Conservation (phyloP, 345 rosid genomes). For the Sisymbrium irio region DNA sequence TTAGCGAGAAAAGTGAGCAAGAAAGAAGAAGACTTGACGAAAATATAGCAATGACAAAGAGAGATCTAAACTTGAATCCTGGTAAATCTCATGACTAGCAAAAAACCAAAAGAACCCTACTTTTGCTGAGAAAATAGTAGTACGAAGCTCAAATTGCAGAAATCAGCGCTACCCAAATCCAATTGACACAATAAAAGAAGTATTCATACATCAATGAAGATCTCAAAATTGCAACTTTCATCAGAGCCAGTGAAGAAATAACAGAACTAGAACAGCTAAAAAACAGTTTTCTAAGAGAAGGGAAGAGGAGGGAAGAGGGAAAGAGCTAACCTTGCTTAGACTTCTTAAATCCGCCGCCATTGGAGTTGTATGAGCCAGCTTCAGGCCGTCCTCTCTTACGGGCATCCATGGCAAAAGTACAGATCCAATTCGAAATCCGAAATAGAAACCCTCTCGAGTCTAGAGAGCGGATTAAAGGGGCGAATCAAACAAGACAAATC, state of each 20-base stretch:
- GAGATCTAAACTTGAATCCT: not conserved
- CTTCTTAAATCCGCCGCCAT: conserved; percentile 72
- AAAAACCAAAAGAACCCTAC: not conserved
- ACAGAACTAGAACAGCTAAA: not conserved
- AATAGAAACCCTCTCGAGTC: not conserved
- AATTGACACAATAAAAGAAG: conserved; percentile 10
- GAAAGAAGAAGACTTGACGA: conserved; percentile 1
- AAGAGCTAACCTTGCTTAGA: conserved; percentile 52
- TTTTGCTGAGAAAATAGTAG: not conserved
- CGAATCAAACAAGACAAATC: conserved; percentile 26
- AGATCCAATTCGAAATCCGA: conserved; percentile 24
- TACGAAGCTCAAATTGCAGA: not conserved
- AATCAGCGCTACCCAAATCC: not conserved
- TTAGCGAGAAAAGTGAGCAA: not conserved
- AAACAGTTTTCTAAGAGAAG: conserved; percentile 3
- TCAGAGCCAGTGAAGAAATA: not conserved
- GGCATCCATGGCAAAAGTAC: conserved; percentile 45
- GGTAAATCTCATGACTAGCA: not conserved
- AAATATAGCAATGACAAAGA: not conserved
- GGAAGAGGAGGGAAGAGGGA: not conserved
- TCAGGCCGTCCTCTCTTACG: conserved; percentile 75
- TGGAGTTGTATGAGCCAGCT: conserved; percentile 46
- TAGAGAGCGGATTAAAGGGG: conserved; percentile 7
- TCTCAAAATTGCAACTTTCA: conserved; percentile 2
- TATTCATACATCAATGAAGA: not conserved